Percentiles rank a stretch among this genome's conserved stretches.
Evolutionary conservation across 768 basidiomycete genomes (phyloP).

Genomic region (Tricholoma sp.): DNA sequence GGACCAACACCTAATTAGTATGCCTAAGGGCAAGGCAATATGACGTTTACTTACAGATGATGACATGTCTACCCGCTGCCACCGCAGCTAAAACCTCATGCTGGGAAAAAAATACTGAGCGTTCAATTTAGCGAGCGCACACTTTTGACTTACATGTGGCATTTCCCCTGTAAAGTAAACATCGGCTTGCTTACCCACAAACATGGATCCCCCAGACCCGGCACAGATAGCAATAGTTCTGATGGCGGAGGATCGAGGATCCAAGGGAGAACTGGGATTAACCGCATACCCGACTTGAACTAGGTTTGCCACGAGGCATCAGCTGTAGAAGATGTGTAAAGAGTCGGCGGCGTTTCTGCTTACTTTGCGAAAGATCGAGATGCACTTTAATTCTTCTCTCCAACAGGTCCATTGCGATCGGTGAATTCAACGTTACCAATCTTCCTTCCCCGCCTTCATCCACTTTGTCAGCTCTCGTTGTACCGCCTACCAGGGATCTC

Average conservation of each 20-base stretch:
- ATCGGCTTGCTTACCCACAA: constrained; percentile 71
- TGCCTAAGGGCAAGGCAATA: background rate
- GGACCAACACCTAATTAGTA: background rate
- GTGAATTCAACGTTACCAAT: constrained; percentile 54
- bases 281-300: constrained; percentile 64
- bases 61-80: constrained; percentile 70
- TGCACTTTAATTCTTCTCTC: constrained; percentile 66
- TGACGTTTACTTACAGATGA: constrained; percentile 62
- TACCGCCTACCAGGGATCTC: constrained; percentile 34
- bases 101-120: constrained; percentile 30
- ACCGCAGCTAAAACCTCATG: constrained; percentile 85
- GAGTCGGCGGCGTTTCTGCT: constrained; percentile 15
- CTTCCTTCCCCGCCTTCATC: constrained; percentile 62
- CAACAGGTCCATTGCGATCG: constrained; percentile 54
- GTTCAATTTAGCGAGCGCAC: background rate
- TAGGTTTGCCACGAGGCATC: constrained; percentile 24
- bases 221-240: constrained; percentile 84
- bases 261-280: background rate
- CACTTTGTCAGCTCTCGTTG: constrained; percentile 30
- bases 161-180: constrained; percentile 93
- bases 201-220: constrained; percentile 80
- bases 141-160: constrained; percentile 57
- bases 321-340: constrained; percentile 1
- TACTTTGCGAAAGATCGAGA: constrained; percentile 57
- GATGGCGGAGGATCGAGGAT: constrained; percentile 28